Conservation (phyloP, 352 stramenopile genomes). For the Pythium plurisporium region DNA sequence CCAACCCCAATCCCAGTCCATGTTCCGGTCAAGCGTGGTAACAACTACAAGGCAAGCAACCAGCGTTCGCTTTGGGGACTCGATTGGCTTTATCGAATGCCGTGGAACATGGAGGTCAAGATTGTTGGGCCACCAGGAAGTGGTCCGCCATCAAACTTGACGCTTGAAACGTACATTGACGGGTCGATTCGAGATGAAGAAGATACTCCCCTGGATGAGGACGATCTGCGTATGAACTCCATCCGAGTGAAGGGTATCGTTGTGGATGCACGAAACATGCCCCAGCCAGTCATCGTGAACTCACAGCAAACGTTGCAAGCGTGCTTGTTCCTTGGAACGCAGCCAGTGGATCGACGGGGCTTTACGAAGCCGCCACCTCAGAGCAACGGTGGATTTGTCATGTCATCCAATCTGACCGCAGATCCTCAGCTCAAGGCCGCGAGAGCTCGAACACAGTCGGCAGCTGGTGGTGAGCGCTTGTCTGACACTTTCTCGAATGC, state of each 20-base stretch:
- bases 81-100: conserved; percentile 88
- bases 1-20: conserved; percentile 82
- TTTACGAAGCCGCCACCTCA: conserved; percentile 85
- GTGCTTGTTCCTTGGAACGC: conserved; percentile 80
- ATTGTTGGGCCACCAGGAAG: conserved; percentile 82
- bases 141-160: conserved; percentile 80
- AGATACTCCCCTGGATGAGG: conserved; percentile 56
- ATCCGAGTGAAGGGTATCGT: conserved; percentile 87
- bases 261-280: conserved; percentile 83
- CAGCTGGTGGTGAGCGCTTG: conserved; percentile 48
- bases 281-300: conserved; percentile 83
- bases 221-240: conserved; percentile 82
- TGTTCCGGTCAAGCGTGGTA: conserved; percentile 76
- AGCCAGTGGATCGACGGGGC: conserved; percentile 78
- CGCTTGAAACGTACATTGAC: conserved; percentile 87
- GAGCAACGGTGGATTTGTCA: conserved; percentile 83
- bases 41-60: conserved; percentile 52
- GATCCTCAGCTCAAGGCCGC: conserved; percentile 54
- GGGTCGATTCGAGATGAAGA: conserved; percentile 72
- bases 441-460: conserved; percentile 43
- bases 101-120: conserved; percentile 91
- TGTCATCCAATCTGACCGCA: conserved; percentile 41
- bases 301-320: conserved; percentile 84
- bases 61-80: conserved; percentile 76
- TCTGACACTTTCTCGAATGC: conserved; percentile 54